A percentile compares a stretch with the other conserved stretches of the same genome.
phyloP scores from a whole-genome alignment of 176 grass and related monocot species.

The Zea luxurians region DNA sequence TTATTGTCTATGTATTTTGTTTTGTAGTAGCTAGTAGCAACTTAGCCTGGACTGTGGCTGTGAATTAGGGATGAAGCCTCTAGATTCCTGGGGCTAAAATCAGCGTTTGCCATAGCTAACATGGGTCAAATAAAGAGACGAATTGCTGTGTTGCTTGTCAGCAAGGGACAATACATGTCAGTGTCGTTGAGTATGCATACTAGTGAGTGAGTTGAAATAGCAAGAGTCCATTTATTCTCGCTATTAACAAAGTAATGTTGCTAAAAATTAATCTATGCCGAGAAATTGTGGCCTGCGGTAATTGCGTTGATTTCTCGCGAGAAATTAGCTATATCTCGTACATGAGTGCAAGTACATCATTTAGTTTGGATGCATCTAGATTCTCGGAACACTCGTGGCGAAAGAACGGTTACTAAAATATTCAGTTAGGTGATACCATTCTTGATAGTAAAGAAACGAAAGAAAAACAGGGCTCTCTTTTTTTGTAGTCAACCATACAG shows the following conservation, averaged over 20 bases:
- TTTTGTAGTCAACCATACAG: background rate
- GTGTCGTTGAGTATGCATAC: slow-evolving; percentile 22
- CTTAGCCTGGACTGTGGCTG: background rate
- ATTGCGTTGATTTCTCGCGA: slow-evolving; percentile 10
- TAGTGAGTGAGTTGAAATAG: slow-evolving; percentile 6
- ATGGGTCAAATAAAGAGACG: slow-evolving; percentile 24
- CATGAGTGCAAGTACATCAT: background rate
- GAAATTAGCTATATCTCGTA: slow-evolving; percentile 24
- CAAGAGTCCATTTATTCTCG: background rate
- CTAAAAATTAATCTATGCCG: background rate
- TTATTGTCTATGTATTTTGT: background rate
- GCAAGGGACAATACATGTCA: background rate
- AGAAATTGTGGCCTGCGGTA: background rate
- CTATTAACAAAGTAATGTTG: background rate
- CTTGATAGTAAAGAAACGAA: background rate
- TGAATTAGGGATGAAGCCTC: background rate
- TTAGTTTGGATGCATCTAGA: background rate
- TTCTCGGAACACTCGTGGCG: background rate
- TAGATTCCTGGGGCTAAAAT: background rate
- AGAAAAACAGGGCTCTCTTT: background rate
- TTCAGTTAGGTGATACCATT: background rate
- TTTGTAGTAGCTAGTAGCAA: background rate
- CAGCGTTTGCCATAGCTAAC: background rate
- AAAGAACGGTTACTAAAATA: background rate
- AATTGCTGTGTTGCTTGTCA: slow-evolving; percentile 7